Evolutionary conservation across 2,329 filamentous ascomycete species (phyloP).

Genomic region (Thyridium curvatum): DNA sequence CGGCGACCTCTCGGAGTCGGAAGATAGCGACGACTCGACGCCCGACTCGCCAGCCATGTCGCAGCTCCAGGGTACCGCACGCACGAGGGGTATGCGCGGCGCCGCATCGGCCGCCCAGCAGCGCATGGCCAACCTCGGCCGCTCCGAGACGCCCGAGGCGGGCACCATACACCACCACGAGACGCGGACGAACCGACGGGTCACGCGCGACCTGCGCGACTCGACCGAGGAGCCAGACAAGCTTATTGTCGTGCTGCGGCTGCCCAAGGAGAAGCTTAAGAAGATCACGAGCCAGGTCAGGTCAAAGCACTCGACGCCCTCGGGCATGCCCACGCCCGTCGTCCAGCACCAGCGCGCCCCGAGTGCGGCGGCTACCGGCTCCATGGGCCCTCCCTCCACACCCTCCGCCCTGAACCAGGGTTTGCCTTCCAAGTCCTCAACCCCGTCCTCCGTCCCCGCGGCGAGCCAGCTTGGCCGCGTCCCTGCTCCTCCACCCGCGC

Average conservation of each 20-base stretch:
- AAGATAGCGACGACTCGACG: constrained; percentile 83
- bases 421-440: constrained; percentile 16
- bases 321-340: constrained; percentile 36
- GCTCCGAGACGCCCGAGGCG: constrained; percentile 86
- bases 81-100: constrained; percentile 82
- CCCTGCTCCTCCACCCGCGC: constrained; percentile 59
- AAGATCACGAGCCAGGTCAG: constrained; percentile 47
- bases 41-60: constrained; percentile 80
- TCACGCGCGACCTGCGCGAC: constrained; percentile 62
- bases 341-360: constrained; percentile 42
- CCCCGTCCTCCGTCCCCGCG: constrained; percentile 22
- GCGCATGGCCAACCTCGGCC: constrained; percentile 73
- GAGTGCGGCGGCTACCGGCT: constrained; percentile 30
- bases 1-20: constrained; percentile 78
- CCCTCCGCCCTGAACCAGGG: constrained; percentile 24
- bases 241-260: constrained; percentile 67
- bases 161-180: constrained; percentile 61
- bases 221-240: constrained; percentile 70
- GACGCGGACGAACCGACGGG: constrained; percentile 58
- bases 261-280: constrained; percentile 65
- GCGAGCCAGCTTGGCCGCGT: constrained; percentile 58
- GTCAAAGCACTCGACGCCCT: constrained; percentile 31
- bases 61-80: constrained; percentile 69
- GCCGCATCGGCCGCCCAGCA: constrained; percentile 82
- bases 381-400: constrained; percentile 49